Conservation (phyloP, 139 green algal genomes). For the Chlamydomonas sphaeroides region DNA sequence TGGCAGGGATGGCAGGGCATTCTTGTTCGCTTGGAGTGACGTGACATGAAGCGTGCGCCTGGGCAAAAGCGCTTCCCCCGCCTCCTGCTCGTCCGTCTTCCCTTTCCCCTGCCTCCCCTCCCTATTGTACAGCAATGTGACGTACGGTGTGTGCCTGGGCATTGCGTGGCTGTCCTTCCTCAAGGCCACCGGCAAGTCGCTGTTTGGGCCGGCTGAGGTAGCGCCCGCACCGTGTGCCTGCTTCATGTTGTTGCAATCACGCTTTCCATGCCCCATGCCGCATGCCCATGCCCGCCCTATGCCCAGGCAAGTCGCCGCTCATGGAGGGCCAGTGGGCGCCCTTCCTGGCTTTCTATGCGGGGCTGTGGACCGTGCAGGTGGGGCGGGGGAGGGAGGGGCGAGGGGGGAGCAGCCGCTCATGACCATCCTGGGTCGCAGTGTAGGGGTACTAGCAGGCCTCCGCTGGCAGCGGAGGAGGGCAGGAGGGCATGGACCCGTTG, state of each 20-base stretch:
- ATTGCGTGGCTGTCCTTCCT: constrained; percentile 67
- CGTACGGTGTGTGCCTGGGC: constrained; percentile 55
- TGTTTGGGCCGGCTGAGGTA: too few relatives aligned
- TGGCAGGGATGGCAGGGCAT: too few relatives aligned
- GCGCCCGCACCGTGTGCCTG: too few relatives aligned
- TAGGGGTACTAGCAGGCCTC: too few relatives aligned
- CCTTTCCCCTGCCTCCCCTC: not conserved
- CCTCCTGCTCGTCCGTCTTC: not conserved
- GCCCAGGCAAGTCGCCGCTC: constrained; percentile 41
- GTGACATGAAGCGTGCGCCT: too few relatives aligned
- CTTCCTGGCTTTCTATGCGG: constrained; percentile 70
- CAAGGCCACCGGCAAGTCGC: constrained; percentile 47
- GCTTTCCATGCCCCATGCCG: too few relatives aligned
- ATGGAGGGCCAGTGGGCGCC: constrained; percentile 60
- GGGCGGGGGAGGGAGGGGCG: not conserved
- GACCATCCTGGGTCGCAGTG: too few relatives aligned
- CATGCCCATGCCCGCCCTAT: too few relatives aligned
- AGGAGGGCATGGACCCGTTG: not conserved
- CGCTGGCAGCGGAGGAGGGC: not conserved
- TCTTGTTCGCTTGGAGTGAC: too few relatives aligned
- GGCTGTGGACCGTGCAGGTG: constrained; percentile 49
- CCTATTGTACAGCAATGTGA: constrained; percentile 57
- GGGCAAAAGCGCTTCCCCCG: too few relatives aligned
- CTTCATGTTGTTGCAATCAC: too few relatives aligned
- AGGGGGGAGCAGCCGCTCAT: too few relatives aligned